phyloP scores from a whole-genome alignment of 768 basidiomycete species.

The Suillus alpinus region DNA sequence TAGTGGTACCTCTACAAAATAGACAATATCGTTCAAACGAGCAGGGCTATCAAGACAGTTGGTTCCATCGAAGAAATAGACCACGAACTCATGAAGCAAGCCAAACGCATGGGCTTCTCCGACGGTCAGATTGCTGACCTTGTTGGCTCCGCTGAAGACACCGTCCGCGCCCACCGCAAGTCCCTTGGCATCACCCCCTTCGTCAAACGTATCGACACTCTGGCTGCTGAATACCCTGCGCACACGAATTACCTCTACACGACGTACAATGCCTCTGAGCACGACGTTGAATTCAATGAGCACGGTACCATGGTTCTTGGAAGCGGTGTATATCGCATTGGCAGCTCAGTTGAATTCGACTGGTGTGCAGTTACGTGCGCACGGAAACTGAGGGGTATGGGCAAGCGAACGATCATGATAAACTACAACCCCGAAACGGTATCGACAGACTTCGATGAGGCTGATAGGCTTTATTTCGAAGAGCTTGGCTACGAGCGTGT shows the following conservation, averaged over 20 bases:
- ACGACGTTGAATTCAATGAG: constrained; percentile 94
- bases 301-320: constrained; percentile 99
- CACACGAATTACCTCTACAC: constrained; percentile 99
- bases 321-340: constrained; percentile 97
- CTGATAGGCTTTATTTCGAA: constrained; percentile 98
- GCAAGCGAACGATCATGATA: constrained; percentile 96
- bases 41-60: constrained; percentile 67
- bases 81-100: constrained; percentile 75
- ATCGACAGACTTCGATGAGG: constrained; percentile 98
- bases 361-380: constrained; percentile 99
- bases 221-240: constrained; percentile 98
- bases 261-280: constrained; percentile 94
- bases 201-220: constrained; percentile 98
- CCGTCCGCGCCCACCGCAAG: constrained; percentile 84
- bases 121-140: constrained; percentile 90
- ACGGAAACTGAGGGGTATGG: constrained; percentile 86
- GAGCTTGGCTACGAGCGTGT: constrained; percentile 97
- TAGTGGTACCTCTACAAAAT: constrained; percentile 99
- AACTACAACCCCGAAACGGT: constrained; percentile 99
- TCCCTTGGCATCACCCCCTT: constrained; percentile 87
- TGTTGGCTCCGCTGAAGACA: constrained; percentile 66
- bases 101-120: constrained; percentile 95
- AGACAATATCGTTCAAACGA: constrained; percentile 95
- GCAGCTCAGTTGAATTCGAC: constrained; percentile 98
- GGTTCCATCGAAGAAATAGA: constrained; percentile 69